Percentiles rank a stretch among this genome's conserved stretches.
phyloP scores from a whole-genome alignment of 768 basidiomycete species.

The Rhizopogon vesiculosus region DNA sequence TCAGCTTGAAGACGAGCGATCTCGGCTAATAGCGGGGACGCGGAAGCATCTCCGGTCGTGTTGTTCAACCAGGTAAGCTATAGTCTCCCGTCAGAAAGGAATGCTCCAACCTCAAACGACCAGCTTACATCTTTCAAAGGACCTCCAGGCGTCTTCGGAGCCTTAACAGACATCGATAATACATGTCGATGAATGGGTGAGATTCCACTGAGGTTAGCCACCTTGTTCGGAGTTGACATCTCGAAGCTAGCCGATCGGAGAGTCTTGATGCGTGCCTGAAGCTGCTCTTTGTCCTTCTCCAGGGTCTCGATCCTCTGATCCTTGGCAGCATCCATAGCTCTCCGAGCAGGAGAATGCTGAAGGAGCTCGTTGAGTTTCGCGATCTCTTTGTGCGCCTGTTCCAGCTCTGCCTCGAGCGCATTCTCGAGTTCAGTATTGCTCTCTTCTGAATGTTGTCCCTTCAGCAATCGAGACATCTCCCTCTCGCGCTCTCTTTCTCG shows the following conservation, averaged over 20 bases:
- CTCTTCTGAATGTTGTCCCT: constrained; percentile 23
- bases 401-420: constrained; percentile 70
- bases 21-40: constrained; percentile 64
- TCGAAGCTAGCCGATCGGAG: constrained; percentile 50
- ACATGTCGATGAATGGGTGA: constrained; percentile 78
- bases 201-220: constrained; percentile 51
- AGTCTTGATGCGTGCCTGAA: constrained; percentile 64
- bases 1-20: constrained; percentile 71
- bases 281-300: constrained; percentile 71
- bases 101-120: not conserved
- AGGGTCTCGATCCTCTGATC: constrained; percentile 73
- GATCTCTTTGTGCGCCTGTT: constrained; percentile 72
- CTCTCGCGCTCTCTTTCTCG: constrained; percentile 45
- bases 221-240: constrained; percentile 53
- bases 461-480: constrained; percentile 17
- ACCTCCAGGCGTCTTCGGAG: constrained; percentile 74
- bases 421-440: constrained; percentile 52
- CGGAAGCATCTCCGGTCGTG: constrained; percentile 50
- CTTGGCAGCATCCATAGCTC: constrained; percentile 73
- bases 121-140: constrained; percentile 69
- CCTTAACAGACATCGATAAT: constrained; percentile 60
- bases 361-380: constrained; percentile 62
- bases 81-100: constrained; percentile 7
- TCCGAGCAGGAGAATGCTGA: constrained; percentile 68
- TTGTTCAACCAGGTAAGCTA: constrained; percentile 74